phyloP scores from a whole-genome alignment of 2,329 filamentous ascomycete species.

The Ophiostoma sp. region DNA sequence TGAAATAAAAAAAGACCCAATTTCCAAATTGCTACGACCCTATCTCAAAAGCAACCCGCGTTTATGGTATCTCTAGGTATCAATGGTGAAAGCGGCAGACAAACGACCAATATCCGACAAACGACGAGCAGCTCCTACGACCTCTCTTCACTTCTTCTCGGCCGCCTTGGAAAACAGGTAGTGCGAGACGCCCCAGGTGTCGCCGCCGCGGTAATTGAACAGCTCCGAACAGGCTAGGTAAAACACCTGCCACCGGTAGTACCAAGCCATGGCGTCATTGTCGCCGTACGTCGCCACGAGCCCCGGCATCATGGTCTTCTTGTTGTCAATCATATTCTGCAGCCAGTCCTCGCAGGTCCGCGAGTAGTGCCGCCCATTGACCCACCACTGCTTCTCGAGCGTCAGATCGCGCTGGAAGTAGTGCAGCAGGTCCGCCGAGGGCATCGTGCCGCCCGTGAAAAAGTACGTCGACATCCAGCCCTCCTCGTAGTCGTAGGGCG shows the following conservation, averaged over 20 bases:
- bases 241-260: constrained; percentile 70
- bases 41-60: neutral
- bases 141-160: neutral
- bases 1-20: neutral
- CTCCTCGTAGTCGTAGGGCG: constrained; percentile 68
- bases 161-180: constrained; percentile 63
- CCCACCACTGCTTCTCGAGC: constrained; percentile 68
- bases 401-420: constrained; percentile 66
- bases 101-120: neutral
- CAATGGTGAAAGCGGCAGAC: neutral
- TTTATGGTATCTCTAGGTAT: constrained; percentile 3
- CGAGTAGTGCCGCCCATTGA: constrained; percentile 67
- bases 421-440: constrained; percentile 63
- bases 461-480: constrained; percentile 76
- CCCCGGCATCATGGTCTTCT: constrained; percentile 62
- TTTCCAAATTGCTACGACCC: neutral
- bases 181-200: constrained; percentile 68
- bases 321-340: constrained; percentile 58
- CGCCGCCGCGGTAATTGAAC: constrained; percentile 64
- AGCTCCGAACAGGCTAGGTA: constrained; percentile 71
- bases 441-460: constrained; percentile 74
- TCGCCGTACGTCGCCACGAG: constrained; percentile 65
- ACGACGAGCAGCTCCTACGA: neutral
- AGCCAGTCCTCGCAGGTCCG: constrained; percentile 72
- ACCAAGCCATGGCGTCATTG: constrained; percentile 61